These are phyloP conservation scores for Trichoderma gamsii DNA, from an alignment of 495 filamentous ascomycete species.

Conservation along the genomic window DNA sequence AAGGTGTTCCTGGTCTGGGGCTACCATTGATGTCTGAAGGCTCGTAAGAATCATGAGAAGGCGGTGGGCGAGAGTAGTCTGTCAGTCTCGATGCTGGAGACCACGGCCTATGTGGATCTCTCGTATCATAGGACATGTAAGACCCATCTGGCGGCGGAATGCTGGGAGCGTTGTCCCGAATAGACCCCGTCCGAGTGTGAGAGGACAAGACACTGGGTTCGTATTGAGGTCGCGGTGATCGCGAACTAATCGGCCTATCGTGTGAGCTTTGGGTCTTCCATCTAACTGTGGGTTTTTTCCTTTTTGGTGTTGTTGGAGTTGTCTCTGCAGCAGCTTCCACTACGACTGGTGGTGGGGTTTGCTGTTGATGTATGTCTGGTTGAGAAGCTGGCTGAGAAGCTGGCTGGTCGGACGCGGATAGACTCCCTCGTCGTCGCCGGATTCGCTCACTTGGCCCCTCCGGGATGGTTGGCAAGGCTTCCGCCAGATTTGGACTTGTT, in stretches of 20 bases:
- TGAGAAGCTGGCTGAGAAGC: background rate
- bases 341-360: too few species aligned
- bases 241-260: background rate
- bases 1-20: slow-evolving; percentile 84
- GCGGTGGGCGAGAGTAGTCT: slow-evolving; percentile 64
- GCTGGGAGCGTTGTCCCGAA: slow-evolving; percentile 34
- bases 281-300: background rate
- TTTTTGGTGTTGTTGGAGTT: background rate
- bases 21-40: slow-evolving; percentile 82
- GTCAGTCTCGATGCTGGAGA: slow-evolving; percentile 54
- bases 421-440: slow-evolving; percentile 9
- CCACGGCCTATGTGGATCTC: slow-evolving; percentile 54
- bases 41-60: slow-evolving; percentile 67
- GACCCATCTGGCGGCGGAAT: slow-evolving; percentile 41
- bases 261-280: slow-evolving; percentile 13
- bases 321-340: background rate
- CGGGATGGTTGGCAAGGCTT: slow-evolving; percentile 11
- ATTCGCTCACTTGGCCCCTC: slow-evolving; percentile 13
- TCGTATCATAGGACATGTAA: slow-evolving; percentile 35
- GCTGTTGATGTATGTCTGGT: too few species aligned
- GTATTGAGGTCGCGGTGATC: slow-evolving; percentile 8
- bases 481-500: background rate
- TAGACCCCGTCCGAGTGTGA: slow-evolving; percentile 18
- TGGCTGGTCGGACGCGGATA: slow-evolving; percentile 1
- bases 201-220: slow-evolving; percentile 12